Percentiles rank a stretch among this genome's conserved stretches.
phyloP scores from a whole-genome alignment of 176 grass and related monocot species.

The Canna indica region DNA sequence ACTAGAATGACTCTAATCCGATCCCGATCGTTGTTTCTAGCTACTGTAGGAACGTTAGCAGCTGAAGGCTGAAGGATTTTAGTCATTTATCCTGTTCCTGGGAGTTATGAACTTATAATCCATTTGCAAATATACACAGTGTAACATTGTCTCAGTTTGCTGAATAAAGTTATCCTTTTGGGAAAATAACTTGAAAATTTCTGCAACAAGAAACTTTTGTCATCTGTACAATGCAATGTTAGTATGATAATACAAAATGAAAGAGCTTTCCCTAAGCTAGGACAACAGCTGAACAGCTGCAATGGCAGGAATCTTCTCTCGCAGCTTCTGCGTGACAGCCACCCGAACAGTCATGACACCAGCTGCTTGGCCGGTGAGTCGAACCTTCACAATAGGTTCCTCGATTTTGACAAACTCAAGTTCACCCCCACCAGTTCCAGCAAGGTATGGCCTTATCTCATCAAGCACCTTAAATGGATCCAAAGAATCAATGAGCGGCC shows the following conservation, averaged over 20 bases:
- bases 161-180: no score
- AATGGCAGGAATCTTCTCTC: slow-evolving; percentile 88
- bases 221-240: neutral
- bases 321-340: slow-evolving; percentile 83
- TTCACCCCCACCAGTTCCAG: slow-evolving; percentile 83
- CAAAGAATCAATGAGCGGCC: slow-evolving; percentile 4
- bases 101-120: no score
- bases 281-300: slow-evolving; percentile 74
- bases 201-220: neutral
- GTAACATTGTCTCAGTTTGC: no score
- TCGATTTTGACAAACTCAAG: slow-evolving; percentile 77
- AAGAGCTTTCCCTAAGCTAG: neutral
- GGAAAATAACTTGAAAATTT: no score
- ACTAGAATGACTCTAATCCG: no score
- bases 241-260: neutral
- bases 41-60: no score
- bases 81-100: no score
- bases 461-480: slow-evolving; percentile 53
- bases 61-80: no score
- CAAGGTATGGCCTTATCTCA: slow-evolving; percentile 95
- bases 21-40: no score
- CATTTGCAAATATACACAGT: no score
- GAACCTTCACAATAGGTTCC: slow-evolving; percentile 78
- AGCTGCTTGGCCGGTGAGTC: slow-evolving; percentile 69
- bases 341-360: slow-evolving; percentile 91